Evolutionary conservation across 495 filamentous ascomycete genomes (phyloP).

Genomic region (Podospora bellae-mahoneyi): DNA sequence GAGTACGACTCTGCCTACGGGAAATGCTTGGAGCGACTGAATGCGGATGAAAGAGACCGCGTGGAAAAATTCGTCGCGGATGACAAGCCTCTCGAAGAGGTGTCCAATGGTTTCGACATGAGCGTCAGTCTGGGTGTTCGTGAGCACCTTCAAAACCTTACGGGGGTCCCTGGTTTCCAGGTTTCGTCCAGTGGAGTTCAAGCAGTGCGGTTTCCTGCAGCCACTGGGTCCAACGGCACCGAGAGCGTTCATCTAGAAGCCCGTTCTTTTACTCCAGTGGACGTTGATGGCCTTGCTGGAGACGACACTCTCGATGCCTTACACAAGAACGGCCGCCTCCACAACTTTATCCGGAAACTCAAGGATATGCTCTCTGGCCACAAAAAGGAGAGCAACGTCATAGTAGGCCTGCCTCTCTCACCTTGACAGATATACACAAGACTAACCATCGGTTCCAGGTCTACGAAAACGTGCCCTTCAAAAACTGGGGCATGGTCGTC

Average conservation of each 20-base stretch:
- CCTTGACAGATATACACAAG: no score
- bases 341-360: background rate
- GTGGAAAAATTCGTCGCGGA: background rate
- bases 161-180: background rate
- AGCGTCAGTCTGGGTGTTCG: slow-evolving; percentile 13
- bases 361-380: background rate
- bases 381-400: background rate
- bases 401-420: background rate
- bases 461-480: slow-evolving; percentile 33
- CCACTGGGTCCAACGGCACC: background rate
- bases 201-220: background rate
- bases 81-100: slow-evolving; percentile 1
- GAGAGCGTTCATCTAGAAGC: background rate
- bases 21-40: slow-evolving; percentile 1
- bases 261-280: background rate
- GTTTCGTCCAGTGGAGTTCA: background rate
- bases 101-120: slow-evolving; percentile 11
- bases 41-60: background rate
- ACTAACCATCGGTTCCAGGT: slow-evolving; percentile 12
- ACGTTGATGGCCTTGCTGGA: background rate
- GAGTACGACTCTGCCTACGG: slow-evolving; percentile 12
- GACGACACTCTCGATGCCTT: background rate
- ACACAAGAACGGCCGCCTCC: background rate
- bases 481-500: slow-evolving; percentile 52
- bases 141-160: slow-evolving; percentile 12